A percentile compares a stretch with the other conserved stretches of the same genome.
These are phyloP conservation scores for Ceratocystis destructans DNA, from an alignment of 2,329 filamentous ascomycete genomes.

Conservation along the genomic window DNA sequence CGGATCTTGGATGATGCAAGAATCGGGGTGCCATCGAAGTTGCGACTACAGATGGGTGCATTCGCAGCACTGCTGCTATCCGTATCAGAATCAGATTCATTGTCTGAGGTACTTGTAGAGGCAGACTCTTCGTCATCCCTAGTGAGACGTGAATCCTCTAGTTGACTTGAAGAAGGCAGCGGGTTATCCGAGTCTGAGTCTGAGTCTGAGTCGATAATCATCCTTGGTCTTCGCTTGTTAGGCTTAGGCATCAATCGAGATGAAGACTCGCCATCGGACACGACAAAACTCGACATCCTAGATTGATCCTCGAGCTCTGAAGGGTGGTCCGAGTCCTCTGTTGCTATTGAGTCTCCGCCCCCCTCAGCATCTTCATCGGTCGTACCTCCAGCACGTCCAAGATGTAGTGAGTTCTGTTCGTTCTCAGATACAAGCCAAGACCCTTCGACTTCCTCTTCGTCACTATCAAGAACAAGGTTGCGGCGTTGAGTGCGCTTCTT, in stretches of 20 bases:
- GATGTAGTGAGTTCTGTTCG: conserved; percentile 44
- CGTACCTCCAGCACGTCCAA: conserved; percentile 69
- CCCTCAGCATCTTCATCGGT: conserved; percentile 82
- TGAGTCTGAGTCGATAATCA: conserved; percentile 18
- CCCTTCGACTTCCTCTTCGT: conserved; percentile 54
- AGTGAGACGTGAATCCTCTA: neutral
- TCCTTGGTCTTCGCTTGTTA: neutral
- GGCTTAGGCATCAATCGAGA: conserved; percentile 20
- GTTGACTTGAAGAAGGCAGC: conserved; percentile 1
- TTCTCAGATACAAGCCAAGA: conserved; percentile 67
- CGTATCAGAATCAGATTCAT: conserved; percentile 25
- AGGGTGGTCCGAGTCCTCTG: conserved; percentile 50
- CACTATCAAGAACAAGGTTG: conserved; percentile 49
- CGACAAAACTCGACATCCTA: conserved; percentile 42
- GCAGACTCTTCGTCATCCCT: neutral
- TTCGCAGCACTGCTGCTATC: neutral
- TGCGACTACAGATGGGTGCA: neutral
- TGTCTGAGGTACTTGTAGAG: neutral
- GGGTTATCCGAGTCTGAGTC: conserved; percentile 25
- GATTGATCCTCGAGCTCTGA: conserved; percentile 43
- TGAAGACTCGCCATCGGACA: conserved; percentile 34
- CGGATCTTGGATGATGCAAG: conserved; percentile 81
- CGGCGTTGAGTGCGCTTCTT: conserved; percentile 31
- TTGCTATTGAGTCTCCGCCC: conserved; percentile 63
- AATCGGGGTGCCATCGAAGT: conserved; percentile 28